Evolutionary conservation across 495 filamentous ascomycete species (phyloP).

Genomic region (Penicillium lagena): DNA sequence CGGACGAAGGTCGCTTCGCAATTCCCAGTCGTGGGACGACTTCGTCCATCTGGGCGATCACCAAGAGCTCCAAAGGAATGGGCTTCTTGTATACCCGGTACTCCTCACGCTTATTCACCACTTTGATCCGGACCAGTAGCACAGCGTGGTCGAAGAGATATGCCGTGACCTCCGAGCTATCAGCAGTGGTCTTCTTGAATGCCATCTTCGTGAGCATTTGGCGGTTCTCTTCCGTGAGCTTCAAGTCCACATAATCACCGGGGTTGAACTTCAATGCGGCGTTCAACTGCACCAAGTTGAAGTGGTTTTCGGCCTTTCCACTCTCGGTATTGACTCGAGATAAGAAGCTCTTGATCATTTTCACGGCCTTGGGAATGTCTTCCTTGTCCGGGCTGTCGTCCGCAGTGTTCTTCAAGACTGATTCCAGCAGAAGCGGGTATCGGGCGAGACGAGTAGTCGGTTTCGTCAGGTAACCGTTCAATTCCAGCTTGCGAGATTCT

Average conservation of each 20-base stretch:
- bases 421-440: conserved; percentile 92
- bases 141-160: conserved; percentile 97
- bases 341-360: conserved; percentile 78
- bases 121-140: conserved; percentile 80
- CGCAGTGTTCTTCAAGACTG: conserved; percentile 79
- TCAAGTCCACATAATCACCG: conserved; percentile 86
- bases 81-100: conserved; percentile 92
- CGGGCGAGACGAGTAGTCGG: conserved; percentile 93
- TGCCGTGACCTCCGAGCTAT: conserved; percentile 82
- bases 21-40: conserved; percentile 78
- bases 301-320: conserved; percentile 95
- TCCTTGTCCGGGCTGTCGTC: conserved; percentile 82
- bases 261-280: conserved; percentile 80
- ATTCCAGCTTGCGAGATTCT: conserved; percentile 91
- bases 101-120: conserved; percentile 87
- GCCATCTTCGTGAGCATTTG: conserved; percentile 89
- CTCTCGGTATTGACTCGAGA: conserved; percentile 88
- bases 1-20: conserved; percentile 80
- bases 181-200: conserved; percentile 85
- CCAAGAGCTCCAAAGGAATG: conserved; percentile 88
- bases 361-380: conserved; percentile 84
- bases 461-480: conserved; percentile 98
- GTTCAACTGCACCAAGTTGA: conserved; percentile 88
- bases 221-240: conserved; percentile 87
- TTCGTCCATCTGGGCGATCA: conserved; percentile 95